These are phyloP conservation scores for Mucor mucedo DNA, from an alignment of 371 early-diverging fungal genomes.

Conservation along the genomic window DNA sequence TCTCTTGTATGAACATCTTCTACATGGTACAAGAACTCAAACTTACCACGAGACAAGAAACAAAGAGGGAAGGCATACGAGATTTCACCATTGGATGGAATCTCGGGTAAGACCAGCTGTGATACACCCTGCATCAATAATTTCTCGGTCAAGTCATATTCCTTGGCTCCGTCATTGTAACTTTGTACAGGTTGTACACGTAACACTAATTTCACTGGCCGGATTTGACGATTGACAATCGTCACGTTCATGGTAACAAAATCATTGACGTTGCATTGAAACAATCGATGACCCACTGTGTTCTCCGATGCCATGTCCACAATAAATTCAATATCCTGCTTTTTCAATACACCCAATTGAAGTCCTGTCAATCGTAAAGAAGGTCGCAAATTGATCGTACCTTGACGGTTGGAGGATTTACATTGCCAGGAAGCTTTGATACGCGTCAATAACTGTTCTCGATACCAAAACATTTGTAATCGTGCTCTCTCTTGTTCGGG, in stretches of 20 bases:
- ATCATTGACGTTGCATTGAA: slow-evolving; percentile 58
- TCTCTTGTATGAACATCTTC: slow-evolving; percentile 68
- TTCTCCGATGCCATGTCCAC: slow-evolving; percentile 40
- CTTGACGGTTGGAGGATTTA: slow-evolving; percentile 55
- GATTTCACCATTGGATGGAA: slow-evolving; percentile 29
- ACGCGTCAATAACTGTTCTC: slow-evolving; percentile 67
- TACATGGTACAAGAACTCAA: slow-evolving; percentile 67
- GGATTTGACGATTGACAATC: slow-evolving; percentile 58
- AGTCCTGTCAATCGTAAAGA: slow-evolving; percentile 57
- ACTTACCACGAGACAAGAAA: slow-evolving; percentile 68
- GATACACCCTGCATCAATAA: slow-evolving; percentile 67
- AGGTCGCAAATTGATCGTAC: slow-evolving; percentile 60
- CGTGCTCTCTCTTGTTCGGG: slow-evolving; percentile 67
- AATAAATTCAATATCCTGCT: slow-evolving; percentile 67
- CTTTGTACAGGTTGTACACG: slow-evolving; percentile 73
- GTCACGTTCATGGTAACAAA: slow-evolving; percentile 64
- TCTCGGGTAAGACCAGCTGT: slow-evolving; percentile 65
- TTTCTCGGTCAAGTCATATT: slow-evolving; percentile 63
- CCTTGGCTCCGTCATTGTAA: slow-evolving; percentile 67
- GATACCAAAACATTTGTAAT: slow-evolving; percentile 81
- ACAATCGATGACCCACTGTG: slow-evolving; percentile 42
- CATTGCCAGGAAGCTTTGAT: slow-evolving; percentile 63
- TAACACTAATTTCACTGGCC: slow-evolving; percentile 62
- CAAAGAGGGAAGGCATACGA: slow-evolving; percentile 54
- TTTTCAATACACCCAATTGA: slow-evolving; percentile 63